Evolutionary conservation across 257 asterid species (phyloP), one percentile per base, ranked within the genome.

Genomic region (Solanum chaucha): DNA sequence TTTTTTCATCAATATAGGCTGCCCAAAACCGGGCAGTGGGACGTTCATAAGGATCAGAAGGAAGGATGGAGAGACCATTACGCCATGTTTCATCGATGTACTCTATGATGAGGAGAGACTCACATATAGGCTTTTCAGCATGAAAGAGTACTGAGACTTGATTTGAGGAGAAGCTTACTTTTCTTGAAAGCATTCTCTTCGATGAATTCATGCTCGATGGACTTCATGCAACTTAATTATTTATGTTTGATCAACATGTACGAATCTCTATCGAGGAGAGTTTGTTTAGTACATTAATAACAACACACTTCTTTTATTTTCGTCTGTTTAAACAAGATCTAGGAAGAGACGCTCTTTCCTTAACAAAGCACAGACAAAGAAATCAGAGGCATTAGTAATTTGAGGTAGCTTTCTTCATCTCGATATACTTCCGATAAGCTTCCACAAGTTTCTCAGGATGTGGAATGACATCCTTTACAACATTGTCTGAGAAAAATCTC

Each of bases 131-230:
- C 24, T 51, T 88, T 13, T 86, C 93, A 11, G 84, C 91, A 84
- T 91, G 93, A 81, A 94, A 59, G 20, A 92, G 90, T 51, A 94
- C 95, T 0, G 95, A 95, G 55, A 92, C 44, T 91, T 92, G 83
- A 74, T 85, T 91, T 89, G 19, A 93, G 10, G 13, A 93, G 95
- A 11, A 89, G 87, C 83, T 90, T 92, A 24, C 88, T 82, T 88
- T 93, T 90, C 7, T 64, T 86, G 20, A 73, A 41, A 3, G 91
- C 84, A 22, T 86, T 38, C 65, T 86, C 87, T 78, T 84, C 67
- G 3, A 91, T 87, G 72, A 91, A 87, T 83, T 92, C 94, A 87
- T 90, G 90, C 65, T 92, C 90, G 5, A 93, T 61, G 3, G 91
- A 91, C 88, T 94, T 93, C 58, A 46, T 44, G 51, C 11, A 41